Base-by-base conservation (phyloP, 768 basidiomycete species). In the Rhodocollybia butyracea region DNA sequence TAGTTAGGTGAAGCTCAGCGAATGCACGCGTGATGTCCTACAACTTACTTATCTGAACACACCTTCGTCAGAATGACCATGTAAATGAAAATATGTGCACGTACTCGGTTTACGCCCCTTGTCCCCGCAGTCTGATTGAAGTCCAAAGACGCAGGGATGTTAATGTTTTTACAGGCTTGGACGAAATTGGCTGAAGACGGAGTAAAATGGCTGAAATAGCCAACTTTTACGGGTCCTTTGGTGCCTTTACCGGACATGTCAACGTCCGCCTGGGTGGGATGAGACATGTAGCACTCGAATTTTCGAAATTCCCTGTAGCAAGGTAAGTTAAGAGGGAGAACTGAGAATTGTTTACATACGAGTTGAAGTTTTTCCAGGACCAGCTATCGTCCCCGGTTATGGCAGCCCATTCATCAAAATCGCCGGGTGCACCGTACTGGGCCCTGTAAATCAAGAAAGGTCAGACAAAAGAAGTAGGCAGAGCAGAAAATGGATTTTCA, bases 321-420 rank as follows among this genome's bases (percentile, higher is more conserved):
- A n/a, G 3, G 32, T 30, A 39, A 13, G 11, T 38, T n/a, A 29
- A 43, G 17, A 21, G 27, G 21, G 8, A 27, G 3, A 32, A 30
- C 8, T 54, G 46, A 30, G 21, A 29, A 24, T 17, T 27, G 13
- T 31, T 10, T 10, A 54, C 70, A 36, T 59, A 82, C 87, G 68
- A 64, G 55, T 73, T 70, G 59, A 89, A 74, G 32, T 80, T 75
- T 36, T 76, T 66, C 75, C 79, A 84, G n/a, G 77, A 68, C 88
- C 88, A 89, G 2, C 75, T 71, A 7, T 77, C 69, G 36, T 86
- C 81, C 7, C 78, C 81, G 13, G 73, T 71, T 27, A 81, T 76
- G 3, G 66, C 63, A 0, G 79, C 82, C 79, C 84, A 88, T 65
- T 88, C 80, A 59, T 88, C 82, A 53, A 82, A 88, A 61, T 89